Evolutionary conservation across 148 eudicot genomes (phyloP).

Genomic region (Chenopodium suecicum): DNA sequence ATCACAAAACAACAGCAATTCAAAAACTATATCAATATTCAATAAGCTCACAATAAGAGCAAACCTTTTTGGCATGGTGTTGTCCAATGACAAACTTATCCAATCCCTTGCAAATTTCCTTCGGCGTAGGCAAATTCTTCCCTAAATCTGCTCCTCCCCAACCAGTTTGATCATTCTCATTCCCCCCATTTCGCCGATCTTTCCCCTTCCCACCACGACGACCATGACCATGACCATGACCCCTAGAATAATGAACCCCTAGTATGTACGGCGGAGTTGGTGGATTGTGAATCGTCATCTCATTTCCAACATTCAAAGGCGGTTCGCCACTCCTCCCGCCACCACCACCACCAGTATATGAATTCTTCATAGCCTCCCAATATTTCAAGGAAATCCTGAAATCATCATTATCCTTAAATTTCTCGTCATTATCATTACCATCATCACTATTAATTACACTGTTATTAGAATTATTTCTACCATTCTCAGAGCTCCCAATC

Average conservation of each 20-base stretch:
- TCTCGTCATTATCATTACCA: slow-evolving; percentile 9
- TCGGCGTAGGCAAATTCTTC: slow-evolving; percentile 69
- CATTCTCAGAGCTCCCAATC: slow-evolving; percentile 39
- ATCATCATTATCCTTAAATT: slow-evolving; percentile 3
- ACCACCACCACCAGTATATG: slow-evolving; percentile 1
- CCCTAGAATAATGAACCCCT: slow-evolving; percentile 53
- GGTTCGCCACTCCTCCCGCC: slow-evolving; percentile 43
- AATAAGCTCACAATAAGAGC: background rate
- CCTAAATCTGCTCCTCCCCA: slow-evolving; percentile 80
- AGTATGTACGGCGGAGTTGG: slow-evolving; percentile 74
- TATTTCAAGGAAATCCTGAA: slow-evolving; percentile 35
- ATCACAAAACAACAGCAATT: background rate
- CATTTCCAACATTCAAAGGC: slow-evolving; percentile 40
- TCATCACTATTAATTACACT: background rate
- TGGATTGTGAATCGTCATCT: slow-evolving; percentile 61
- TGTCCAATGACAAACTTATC: slow-evolving; percentile 85
- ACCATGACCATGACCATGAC: slow-evolving; percentile 26
- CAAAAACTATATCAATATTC: background rate
- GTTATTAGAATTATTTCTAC: background rate
- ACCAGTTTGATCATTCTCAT: background rate
- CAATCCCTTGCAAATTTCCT: slow-evolving; percentile 71
- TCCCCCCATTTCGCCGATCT: slow-evolving; percentile 28
- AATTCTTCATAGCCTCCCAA: slow-evolving; percentile 57
- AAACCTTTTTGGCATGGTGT: slow-evolving; percentile 72
- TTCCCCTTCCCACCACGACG: slow-evolving; percentile 32